These are phyloP conservation scores for Skeletonema tropicum DNA, from an alignment of 108 stramenopile species.

Conservation along the genomic window DNA sequence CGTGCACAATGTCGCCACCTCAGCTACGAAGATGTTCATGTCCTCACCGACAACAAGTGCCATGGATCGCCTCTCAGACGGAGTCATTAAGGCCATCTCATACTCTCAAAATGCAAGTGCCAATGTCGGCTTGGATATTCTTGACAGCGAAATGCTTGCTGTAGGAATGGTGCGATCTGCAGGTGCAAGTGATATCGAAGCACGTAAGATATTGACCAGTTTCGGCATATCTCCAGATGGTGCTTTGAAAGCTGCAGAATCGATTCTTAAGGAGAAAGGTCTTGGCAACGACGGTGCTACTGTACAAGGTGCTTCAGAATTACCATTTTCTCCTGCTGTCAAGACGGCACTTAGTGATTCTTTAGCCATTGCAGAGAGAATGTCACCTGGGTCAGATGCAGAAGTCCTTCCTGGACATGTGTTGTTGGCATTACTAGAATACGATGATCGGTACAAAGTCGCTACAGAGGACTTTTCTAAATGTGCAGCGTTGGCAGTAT, in stretches of 20 bases:
- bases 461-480: slow-evolving; percentile 42
- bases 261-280: slow-evolving; percentile 25
- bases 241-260: slow-evolving; percentile 28
- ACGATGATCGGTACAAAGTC: slow-evolving; percentile 46
- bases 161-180: slow-evolving; percentile 43
- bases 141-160: slow-evolving; percentile 35
- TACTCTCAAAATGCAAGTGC: slow-evolving; percentile 29
- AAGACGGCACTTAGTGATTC: slow-evolving; percentile 47
- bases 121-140: slow-evolving; percentile 7
- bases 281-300: not conserved
- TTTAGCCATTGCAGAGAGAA: slow-evolving; percentile 40
- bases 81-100: slow-evolving; percentile 30
- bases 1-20: not conserved
- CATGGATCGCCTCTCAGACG: slow-evolving; percentile 48
- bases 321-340: slow-evolving; percentile 47
- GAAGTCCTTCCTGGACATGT: slow-evolving; percentile 53
- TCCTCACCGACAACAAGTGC: slow-evolving; percentile 18
- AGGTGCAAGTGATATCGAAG: slow-evolving; percentile 34
- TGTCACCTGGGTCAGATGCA: slow-evolving; percentile 22
- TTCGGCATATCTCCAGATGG: slow-evolving; percentile 49
- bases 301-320: slow-evolving; percentile 5
- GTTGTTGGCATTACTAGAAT: slow-evolving; percentile 46
- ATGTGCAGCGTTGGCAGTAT: slow-evolving; percentile 39
- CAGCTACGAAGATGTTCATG: slow-evolving; percentile 25
- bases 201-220: slow-evolving; percentile 35